Evolutionary conservation across 2,329 filamentous ascomycete species (phyloP).

Genomic region (Ceratocystis papillata): DNA sequence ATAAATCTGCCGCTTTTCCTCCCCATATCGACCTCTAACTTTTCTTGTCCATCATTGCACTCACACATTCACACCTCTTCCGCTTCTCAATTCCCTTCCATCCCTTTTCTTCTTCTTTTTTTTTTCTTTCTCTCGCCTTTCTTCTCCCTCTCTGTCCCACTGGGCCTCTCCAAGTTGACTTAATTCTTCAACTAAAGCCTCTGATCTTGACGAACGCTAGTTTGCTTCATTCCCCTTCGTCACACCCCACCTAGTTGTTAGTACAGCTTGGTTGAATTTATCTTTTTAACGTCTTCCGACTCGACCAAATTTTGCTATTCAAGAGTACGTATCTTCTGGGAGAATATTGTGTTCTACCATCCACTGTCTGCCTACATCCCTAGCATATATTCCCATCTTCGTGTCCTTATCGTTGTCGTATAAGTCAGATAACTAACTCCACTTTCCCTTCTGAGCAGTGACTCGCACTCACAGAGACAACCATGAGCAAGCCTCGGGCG

Average conservation of each 20-base stretch:
- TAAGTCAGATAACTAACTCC: conserved; percentile 26
- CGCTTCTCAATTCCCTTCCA: not conserved
- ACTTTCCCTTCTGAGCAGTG: conserved; percentile 46
- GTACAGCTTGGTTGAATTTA: not conserved
- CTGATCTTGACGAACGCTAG: not conserved
- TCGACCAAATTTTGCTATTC: not conserved
- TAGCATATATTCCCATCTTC: too few species aligned
- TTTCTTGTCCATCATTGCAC: not conserved
- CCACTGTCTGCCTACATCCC: not conserved
- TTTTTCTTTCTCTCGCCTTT: not conserved
- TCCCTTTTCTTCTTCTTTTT: not conserved
- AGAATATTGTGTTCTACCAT: not conserved
- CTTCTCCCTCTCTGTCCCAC: not conserved
- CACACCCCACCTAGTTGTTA: not conserved
- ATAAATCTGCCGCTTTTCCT: conserved; percentile 16
- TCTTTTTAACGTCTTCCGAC: not conserved
- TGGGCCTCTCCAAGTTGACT: not conserved
- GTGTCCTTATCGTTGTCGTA: conserved; percentile 16
- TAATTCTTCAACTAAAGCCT: not conserved
- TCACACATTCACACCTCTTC: not conserved
- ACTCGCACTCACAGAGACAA: conserved; percentile 80
- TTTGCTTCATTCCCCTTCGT: not conserved
- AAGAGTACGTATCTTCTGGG: conserved; percentile 9
- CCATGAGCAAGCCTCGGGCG: conserved; percentile 62
- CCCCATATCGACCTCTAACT: not conserved